These are phyloP conservation scores for Rhodotorula diobovata DNA, from an alignment of 768 basidiomycete species.

Conservation along the genomic window DNA sequence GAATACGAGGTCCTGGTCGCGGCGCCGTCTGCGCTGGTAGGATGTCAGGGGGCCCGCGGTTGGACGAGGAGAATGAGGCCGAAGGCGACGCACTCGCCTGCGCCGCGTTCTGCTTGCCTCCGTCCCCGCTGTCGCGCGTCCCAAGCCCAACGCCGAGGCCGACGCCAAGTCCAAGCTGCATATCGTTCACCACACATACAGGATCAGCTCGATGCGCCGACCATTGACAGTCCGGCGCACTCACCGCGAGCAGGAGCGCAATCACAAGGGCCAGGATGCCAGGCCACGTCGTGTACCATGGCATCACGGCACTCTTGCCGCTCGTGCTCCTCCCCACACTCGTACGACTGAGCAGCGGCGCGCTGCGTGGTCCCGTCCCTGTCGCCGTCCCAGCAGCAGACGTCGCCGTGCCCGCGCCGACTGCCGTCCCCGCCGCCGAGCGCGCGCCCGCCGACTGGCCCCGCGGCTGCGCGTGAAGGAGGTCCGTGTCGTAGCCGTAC, in stretches of 20 bases:
- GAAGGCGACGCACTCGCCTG: not conserved
- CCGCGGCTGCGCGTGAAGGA: not conserved
- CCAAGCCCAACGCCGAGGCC: slow-evolving; percentile 32
- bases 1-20: slow-evolving; percentile 15
- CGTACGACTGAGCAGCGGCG: not conserved
- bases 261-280: not conserved
- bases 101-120: not conserved
- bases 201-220: no score
- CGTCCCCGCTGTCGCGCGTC: slow-evolving; percentile 3
- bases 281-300: slow-evolving; percentile 17
- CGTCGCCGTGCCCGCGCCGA: not conserved
- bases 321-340: slow-evolving; percentile 21
- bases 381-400: not conserved
- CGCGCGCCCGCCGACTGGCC: not conserved
- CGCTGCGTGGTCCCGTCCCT: not conserved
- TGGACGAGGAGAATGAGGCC: no score
- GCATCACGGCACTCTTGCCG: slow-evolving; percentile 13
- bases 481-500: slow-evolving; percentile 19
- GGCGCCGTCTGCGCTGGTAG: not conserved
- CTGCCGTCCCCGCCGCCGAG: not conserved
- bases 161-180: slow-evolving; percentile 19
- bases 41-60: not conserved
- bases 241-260: not conserved
- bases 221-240: no score
- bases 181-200: no score